A percentile compares a stretch with the other conserved stretches of the same genome.
Conservation (phyloP, 139 green algal genomes). For the Micractinium sp. region DNA sequence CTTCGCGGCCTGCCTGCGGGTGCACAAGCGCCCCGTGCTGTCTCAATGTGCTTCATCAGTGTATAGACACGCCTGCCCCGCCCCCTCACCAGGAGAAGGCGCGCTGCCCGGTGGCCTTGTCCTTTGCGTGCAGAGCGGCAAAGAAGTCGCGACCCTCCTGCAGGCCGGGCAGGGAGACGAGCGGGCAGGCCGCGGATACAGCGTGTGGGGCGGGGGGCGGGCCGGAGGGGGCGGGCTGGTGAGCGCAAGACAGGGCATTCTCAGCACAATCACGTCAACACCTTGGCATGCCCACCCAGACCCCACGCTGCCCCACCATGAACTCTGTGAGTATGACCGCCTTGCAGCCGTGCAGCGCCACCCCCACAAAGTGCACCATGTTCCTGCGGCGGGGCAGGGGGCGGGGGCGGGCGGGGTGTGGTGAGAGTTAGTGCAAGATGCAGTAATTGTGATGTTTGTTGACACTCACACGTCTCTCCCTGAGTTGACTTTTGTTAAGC, state of each 20-base stretch:
- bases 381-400: too few species aligned
- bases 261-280: not conserved
- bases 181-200: too few species aligned
- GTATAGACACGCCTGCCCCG: too few species aligned
- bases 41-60: too few species aligned
- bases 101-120: not conserved
- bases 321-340: not conserved
- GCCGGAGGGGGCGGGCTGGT: too few species aligned
- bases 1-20: not conserved
- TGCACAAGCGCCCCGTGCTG: not conserved
- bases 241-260: not conserved
- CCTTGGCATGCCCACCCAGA: not conserved
- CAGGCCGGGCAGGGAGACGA: not conserved
- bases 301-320: not conserved
- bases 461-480: too few species aligned
- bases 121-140: not conserved
- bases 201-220: too few species aligned
- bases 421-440: too few species aligned
- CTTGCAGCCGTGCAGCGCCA: not conserved
- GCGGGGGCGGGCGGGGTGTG: too few species aligned
- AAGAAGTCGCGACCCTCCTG: conserved; percentile 1
- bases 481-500: too few species aligned
- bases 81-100: not conserved
- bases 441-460: too few species aligned
- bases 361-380: too few species aligned